Base-by-base conservation (phyloP, 2,329 filamentous ascomycete genomes). In the Aspergillus intermedius region DNA sequence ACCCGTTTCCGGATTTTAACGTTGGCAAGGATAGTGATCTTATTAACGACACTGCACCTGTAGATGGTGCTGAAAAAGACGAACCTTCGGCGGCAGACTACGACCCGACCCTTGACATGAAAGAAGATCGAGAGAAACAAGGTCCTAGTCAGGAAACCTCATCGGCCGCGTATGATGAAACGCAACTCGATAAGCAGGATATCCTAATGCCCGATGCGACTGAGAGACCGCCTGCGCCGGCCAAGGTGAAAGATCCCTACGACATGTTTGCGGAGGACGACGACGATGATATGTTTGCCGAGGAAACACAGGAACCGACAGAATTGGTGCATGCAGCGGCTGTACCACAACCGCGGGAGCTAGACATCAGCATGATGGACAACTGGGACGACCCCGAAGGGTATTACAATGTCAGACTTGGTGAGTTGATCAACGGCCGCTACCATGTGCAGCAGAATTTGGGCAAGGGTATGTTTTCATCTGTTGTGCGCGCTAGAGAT, bases 391-490 rank as follows among this genome's bases (percentile, higher is more conserved):
- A 97, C 64, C 83, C 86, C 46, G 90, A 98, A 62, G 93, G 91
- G 5, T 97, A 97, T 67, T 98, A 97, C 76, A 94, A 93, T 69
- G 84, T 96, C 49, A 89, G 94, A 49, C 83, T 90, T 37, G 91
- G 91, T 62, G 93, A 98, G 73, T 74, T 97, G 45, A 78, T 98
- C 54, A 87, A 95, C 59, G 84, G 84, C 25, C 86, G 90, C 30
- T 97, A 97, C 68, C 88, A 93, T 64, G 83, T 98, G 28, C 86
- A 91, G 66, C 83, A 91, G 50, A 85, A 85, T 46, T 78, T 98
- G 19, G 93, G 93, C 54, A 90, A 88, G 69, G 93, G 93, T 60
- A 95, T 96, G 79, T 98, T 96, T 67, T 95, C 93, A 0, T 90
- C 89, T 7, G 93, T 98, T n/a, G 89, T 93, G 46, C 84, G 89